phyloP scores from a whole-genome alignment of 129 eudicot genomes.

The Centaurea solstitialis region DNA sequence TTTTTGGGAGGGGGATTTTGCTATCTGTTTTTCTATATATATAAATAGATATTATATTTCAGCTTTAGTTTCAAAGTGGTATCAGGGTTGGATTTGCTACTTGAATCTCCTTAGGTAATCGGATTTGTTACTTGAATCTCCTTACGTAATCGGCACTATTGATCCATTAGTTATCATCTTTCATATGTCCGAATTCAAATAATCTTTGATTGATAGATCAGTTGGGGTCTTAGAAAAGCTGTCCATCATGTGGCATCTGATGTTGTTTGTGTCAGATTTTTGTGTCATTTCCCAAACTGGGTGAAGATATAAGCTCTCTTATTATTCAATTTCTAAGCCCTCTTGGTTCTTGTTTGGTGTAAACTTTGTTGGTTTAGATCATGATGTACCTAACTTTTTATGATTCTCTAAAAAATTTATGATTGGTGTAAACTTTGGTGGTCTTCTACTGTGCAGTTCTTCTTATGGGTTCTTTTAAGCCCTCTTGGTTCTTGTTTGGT shows the following conservation, averaged over 20 bases:
- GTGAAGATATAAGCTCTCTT: conserved; percentile 6
- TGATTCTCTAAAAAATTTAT: too few species aligned
- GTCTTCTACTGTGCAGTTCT: neutral
- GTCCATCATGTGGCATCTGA: neutral
- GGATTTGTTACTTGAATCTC: conserved; percentile 5
- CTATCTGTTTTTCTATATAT: too few species aligned
- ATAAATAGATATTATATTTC: neutral
- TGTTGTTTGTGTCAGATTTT: neutral
- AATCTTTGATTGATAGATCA: neutral
- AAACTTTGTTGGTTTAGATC: neutral
- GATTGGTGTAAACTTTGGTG: neutral
- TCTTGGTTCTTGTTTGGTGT: conserved; percentile 8
- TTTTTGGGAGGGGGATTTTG: too few species aligned
- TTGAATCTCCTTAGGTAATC: neutral
- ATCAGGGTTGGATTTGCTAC: neutral
- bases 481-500: too few species aligned
- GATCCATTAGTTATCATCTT: neutral
- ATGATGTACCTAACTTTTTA: neutral
- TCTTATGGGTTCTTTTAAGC: neutral
- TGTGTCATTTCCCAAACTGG: neutral
- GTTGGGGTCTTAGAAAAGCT: neutral
- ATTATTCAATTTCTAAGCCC: neutral
- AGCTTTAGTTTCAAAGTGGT: neutral
- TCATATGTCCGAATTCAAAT: neutral
- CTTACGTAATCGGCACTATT: neutral